A percentile compares a stretch with the other conserved stretches of the same genome.
phyloP scores from a whole-genome alignment of 2,329 filamentous ascomycete genomes.

The Podosphaera xanthii region DNA sequence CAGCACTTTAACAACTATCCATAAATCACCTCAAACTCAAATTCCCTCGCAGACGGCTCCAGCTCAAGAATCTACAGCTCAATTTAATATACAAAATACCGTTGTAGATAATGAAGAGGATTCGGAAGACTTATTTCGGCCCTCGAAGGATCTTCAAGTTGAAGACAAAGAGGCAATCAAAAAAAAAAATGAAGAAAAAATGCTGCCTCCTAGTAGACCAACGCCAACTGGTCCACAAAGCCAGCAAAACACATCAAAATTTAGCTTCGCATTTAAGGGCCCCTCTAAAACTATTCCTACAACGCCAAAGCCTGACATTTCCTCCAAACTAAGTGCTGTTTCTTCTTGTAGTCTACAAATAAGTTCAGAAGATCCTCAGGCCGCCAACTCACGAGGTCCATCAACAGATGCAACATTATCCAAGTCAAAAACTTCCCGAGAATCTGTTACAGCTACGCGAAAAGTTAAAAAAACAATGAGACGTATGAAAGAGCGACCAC shows the following conservation, averaged over 20 bases:
- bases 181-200: slow-evolving; percentile 26
- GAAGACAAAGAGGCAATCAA: slow-evolving; percentile 31
- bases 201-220: slow-evolving; percentile 30
- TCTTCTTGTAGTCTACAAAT: slow-evolving; percentile 10
- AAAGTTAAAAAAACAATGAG: slow-evolving; percentile 46
- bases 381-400: slow-evolving; percentile 18
- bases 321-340: slow-evolving; percentile 40
- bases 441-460: slow-evolving; percentile 21
- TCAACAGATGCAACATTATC: slow-evolving; percentile 31
- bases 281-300: slow-evolving; percentile 34
- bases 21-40: slow-evolving; percentile 14
- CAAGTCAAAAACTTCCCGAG: slow-evolving; percentile 16
- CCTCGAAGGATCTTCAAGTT: slow-evolving; percentile 39
- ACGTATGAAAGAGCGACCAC: slow-evolving; percentile 47
- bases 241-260: slow-evolving; percentile 33
- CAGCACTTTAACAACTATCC: slow-evolving; percentile 16
- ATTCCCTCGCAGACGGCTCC: slow-evolving; percentile 6
- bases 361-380: slow-evolving; percentile 22
- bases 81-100: not conserved
- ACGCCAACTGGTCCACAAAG: slow-evolving; percentile 21
- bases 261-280: slow-evolving; percentile 83
- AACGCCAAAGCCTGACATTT: slow-evolving; percentile 39
- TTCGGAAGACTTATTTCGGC: slow-evolving; percentile 38
- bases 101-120: slow-evolving; percentile 18
- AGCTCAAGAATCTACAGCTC: slow-evolving; percentile 16